Conservation (phyloP, 345 rosid species). For the Toxicodendron radicans region DNA sequence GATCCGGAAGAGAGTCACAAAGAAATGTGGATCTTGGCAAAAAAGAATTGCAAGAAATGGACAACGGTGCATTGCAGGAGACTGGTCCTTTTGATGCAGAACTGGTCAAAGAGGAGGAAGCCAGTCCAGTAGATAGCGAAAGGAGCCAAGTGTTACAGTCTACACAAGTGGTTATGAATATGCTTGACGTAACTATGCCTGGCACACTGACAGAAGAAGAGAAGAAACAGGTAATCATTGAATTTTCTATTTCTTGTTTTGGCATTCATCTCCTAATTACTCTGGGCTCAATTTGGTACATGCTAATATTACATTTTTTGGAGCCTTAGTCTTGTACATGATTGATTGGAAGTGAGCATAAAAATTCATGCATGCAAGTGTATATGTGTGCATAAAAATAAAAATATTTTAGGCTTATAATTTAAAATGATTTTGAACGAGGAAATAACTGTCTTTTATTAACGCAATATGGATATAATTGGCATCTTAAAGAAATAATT, state of each 20-base stretch:
- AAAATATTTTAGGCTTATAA: no score
- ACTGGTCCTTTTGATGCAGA: conserved; percentile 42
- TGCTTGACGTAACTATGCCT: conserved; percentile 85
- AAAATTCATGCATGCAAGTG: no score
- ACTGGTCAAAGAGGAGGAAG: conserved; percentile 40
- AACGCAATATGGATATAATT: no score
- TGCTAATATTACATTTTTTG: background rate
- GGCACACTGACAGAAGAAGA: conserved; percentile 62
- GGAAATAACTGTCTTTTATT: no score
- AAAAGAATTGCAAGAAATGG: conserved; percentile 32
- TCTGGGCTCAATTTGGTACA: background rate
- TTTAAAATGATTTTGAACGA: no score
- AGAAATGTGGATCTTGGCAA: conserved; percentile 29
- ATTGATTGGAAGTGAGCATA: background rate
- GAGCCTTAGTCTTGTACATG: background rate
- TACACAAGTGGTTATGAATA: conserved; percentile 71
- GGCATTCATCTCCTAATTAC: background rate
- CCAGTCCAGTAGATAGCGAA: conserved; percentile 46
- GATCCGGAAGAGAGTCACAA: conserved; percentile 29
- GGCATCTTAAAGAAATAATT: no score
- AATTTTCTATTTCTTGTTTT: conserved; percentile 9
- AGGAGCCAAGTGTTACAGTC: conserved; percentile 68
- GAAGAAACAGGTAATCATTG: conserved; percentile 65
- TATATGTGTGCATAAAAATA: no score
- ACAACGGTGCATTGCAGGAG: conserved; percentile 30